These are phyloP conservation scores for Isochrysis galbana DNA, from an alignment of 78 protist genomes.

Conservation along the genomic window DNA sequence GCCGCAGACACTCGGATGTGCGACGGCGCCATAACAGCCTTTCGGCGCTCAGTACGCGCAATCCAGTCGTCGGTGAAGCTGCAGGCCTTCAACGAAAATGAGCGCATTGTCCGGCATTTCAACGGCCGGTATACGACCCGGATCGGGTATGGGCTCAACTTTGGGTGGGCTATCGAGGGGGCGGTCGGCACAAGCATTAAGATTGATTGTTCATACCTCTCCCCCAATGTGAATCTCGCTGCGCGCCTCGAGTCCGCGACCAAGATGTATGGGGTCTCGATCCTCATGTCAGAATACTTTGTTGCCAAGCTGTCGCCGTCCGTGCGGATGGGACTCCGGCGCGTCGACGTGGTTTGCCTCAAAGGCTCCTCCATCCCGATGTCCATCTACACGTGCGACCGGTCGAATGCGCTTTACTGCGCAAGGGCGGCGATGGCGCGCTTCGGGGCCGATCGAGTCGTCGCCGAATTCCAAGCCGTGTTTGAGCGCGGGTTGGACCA, in stretches of 20 bases:
- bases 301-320: not conserved
- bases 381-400: not conserved
- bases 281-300: not conserved
- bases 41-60: not conserved
- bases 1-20: not conserved
- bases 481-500: no score
- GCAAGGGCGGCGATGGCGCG: not conserved
- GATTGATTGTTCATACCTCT: conserved; percentile 35
- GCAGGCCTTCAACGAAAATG: not conserved
- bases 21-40: not conserved
- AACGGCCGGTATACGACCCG: not conserved
- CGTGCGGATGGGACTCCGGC: not conserved
- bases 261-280: not conserved
- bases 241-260: conserved; percentile 21
- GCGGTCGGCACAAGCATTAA: not conserved
- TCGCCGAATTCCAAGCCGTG: not conserved
- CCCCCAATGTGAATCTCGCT: conserved; percentile 8
- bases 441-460: not conserved
- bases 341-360: not conserved
- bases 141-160: conserved; percentile 30
- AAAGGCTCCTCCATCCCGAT: not conserved
- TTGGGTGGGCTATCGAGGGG: conserved; percentile 35
- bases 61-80: not conserved
- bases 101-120: no score
- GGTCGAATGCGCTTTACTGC: not conserved